phyloP scores from a whole-genome alignment of 768 basidiomycete species.

The Lactifluus subvellereus region DNA sequence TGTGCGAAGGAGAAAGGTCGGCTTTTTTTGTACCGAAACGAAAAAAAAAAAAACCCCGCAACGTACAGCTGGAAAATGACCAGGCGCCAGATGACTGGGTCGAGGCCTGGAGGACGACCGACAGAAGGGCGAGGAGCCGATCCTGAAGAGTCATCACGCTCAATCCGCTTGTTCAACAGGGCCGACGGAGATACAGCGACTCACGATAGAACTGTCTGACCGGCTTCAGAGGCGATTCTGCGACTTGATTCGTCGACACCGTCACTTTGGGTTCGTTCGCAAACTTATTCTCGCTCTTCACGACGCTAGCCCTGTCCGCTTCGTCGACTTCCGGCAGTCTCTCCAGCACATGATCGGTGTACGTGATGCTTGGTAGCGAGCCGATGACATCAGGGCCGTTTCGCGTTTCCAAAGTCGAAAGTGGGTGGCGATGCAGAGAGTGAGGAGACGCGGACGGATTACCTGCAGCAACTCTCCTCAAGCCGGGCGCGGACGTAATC shows the following conservation, averaged over 20 bases:
- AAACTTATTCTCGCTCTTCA: conserved; percentile 14
- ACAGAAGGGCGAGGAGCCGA: conserved; percentile 12
- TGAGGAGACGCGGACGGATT: background rate
- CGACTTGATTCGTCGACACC: background rate
- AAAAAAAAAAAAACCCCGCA: conserved; percentile 1
- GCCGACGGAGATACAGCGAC: background rate
- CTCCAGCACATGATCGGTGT: background rate
- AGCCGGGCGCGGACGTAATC: conserved; percentile 9
- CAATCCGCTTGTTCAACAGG: background rate
- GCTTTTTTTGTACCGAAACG: background rate
- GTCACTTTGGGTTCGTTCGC: background rate
- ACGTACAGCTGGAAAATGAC: conserved; percentile 53
- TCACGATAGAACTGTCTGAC: conserved; percentile 16
- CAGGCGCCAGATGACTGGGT: conserved; percentile 45
- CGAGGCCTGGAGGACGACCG: conserved; percentile 28
- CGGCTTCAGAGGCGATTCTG: background rate
- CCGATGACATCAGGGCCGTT: background rate
- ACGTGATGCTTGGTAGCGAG: background rate
- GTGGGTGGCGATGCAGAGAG: background rate
- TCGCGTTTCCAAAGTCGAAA: background rate
- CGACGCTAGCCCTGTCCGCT: background rate
- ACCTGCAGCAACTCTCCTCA: background rate
- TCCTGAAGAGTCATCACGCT: conserved; percentile 4
- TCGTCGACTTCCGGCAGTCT: conserved; percentile 12
- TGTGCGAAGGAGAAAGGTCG: conserved; percentile 25